Evolutionary conservation across 176 grass and related monocot genomes (phyloP).

Genomic region (Oryza glumipatula): DNA sequence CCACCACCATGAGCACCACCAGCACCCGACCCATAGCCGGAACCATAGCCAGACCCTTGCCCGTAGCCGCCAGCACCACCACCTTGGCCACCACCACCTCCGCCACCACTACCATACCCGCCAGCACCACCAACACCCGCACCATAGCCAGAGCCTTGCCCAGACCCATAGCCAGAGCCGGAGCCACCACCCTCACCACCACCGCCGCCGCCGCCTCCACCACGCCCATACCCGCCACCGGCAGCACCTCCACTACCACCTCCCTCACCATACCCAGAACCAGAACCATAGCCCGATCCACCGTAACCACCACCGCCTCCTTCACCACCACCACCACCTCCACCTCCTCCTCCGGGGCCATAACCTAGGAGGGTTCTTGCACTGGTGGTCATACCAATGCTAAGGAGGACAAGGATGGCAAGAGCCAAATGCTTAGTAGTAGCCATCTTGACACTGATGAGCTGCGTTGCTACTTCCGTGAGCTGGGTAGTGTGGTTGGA

Average conservation of each 20-base stretch:
- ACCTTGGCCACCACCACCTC: not conserved
- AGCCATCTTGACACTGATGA: constrained; percentile 36
- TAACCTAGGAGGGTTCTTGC: constrained; percentile 36
- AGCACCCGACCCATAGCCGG: not conserved
- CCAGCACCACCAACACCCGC: not conserved
- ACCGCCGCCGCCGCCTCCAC: constrained; percentile 14
- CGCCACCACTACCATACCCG: not conserved
- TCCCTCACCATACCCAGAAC: constrained; percentile 37
- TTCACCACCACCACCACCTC: constrained; percentile 9
- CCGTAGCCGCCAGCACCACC: not conserved
- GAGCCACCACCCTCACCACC: constrained; percentile 6
- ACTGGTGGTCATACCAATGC: constrained; percentile 35
- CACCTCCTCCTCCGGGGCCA: constrained; percentile 31
- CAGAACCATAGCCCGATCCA: constrained; percentile 37
- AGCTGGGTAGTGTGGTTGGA: constrained; percentile 10
- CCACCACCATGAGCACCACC: constrained; percentile 22
- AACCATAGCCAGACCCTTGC: constrained; percentile 27
- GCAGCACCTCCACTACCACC: constrained; percentile 30
- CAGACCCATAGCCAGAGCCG: constrained; percentile 18
- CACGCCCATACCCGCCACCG: not conserved
- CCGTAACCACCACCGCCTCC: constrained; percentile 33
- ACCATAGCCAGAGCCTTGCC: constrained; percentile 19
- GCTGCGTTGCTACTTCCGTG: not conserved
- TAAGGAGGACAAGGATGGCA: constrained; percentile 52
- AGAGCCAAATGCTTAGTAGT: constrained; percentile 40